Evolutionary conservation across 495 filamentous ascomycete genomes (phyloP), one percentile per base, ranked within the genome.

Genomic region (Venustampulla echinocandica): DNA sequence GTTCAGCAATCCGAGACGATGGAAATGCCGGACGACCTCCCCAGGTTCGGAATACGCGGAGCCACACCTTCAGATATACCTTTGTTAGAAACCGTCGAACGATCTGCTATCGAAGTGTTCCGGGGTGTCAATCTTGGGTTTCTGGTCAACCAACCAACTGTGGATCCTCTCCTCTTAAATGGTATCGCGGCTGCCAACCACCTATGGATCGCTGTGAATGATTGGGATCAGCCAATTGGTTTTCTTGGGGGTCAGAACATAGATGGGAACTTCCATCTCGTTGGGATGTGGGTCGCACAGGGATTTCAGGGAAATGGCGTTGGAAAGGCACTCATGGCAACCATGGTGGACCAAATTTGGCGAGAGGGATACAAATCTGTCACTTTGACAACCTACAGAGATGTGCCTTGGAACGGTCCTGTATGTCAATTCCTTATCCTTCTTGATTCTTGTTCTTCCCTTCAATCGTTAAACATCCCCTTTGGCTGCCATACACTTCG

Each of bases 31-130:
- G 37, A 40, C 18, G 39, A 36, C 19, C 37, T 34, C 19, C 35
- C 21, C 32, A 42, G 14, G 23, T 52, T 56, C 24, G 47, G 17
- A 10, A 53, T 59, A n/a, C 56, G 56, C 22, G 46, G 24, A 30
- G 43, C 52, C 2, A 46, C 34, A 47, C 37, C 27, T 27, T 28
- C 45, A 22, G 56, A 59, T 44, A 50, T 59, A 11, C 49, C 56
- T 46, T 17, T 47, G 3, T 46, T 59, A 10, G 56, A 42, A 28
- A 35, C 40, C 1, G 56, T 59, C 30, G 56, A 59, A 41, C 40
- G 49, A 23, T 59, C 56, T 28, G 56, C 56, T 17, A 53, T 49
- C 14, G 47, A 59, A 24, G 24, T 50, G 23, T 59, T 56, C 36
- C 45, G 49, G 37, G 48, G 42, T 11, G 53, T 53, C 9, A 32